Conservation (phyloP, 1,139 yeast species). For the Pichia sp. region DNA sequence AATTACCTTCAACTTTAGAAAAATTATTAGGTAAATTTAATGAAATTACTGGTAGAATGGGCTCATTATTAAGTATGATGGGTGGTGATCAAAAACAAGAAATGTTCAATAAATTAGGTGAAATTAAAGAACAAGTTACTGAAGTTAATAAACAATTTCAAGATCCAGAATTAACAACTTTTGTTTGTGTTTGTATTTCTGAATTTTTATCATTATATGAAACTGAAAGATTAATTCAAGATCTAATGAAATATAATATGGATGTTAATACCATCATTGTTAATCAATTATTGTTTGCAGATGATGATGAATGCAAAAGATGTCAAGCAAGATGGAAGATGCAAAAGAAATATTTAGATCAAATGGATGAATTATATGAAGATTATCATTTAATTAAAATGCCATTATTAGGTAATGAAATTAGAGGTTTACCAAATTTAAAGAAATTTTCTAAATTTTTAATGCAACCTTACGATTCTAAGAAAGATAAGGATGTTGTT, state of each 20-base stretch:
- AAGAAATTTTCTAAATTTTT: slow-evolving; percentile 68
- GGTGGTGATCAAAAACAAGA: slow-evolving; percentile 64
- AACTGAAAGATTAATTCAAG: slow-evolving; percentile 96
- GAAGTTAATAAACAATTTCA: slow-evolving; percentile 94
- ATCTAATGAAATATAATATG: slow-evolving; percentile 86
- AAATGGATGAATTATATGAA: slow-evolving; percentile 82
- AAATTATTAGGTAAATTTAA: slow-evolving; percentile 81
- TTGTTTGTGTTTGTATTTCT: slow-evolving; percentile 94
- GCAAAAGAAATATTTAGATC: slow-evolving; percentile 92
- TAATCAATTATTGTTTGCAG: slow-evolving; percentile 85
- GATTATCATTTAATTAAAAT: slow-evolving; percentile 93
- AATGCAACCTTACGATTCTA: slow-evolving; percentile 65
- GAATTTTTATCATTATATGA: slow-evolving; percentile 93
- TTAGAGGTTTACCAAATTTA: slow-evolving; percentile 82
- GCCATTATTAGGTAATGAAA: slow-evolving; percentile 91
- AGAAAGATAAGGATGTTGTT: slow-evolving; percentile 50
- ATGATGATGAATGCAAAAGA: slow-evolving; percentile 71
- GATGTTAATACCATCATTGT: slow-evolving; percentile 95
- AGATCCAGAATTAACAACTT: slow-evolving; percentile 91
- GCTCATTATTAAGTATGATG: slow-evolving; percentile 84
- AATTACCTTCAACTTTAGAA: slow-evolving; percentile 85
- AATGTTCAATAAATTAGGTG: slow-evolving; percentile 73
- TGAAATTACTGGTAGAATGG: slow-evolving; percentile 78
- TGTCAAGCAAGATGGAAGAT: slow-evolving; percentile 91
- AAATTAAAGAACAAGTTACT: slow-evolving; percentile 72